A percentile compares a stretch with the other conserved stretches of the same genome.
phyloP scores from a whole-genome alignment of 129 eudicot species.

The Chrysanthemum seticuspe region DNA sequence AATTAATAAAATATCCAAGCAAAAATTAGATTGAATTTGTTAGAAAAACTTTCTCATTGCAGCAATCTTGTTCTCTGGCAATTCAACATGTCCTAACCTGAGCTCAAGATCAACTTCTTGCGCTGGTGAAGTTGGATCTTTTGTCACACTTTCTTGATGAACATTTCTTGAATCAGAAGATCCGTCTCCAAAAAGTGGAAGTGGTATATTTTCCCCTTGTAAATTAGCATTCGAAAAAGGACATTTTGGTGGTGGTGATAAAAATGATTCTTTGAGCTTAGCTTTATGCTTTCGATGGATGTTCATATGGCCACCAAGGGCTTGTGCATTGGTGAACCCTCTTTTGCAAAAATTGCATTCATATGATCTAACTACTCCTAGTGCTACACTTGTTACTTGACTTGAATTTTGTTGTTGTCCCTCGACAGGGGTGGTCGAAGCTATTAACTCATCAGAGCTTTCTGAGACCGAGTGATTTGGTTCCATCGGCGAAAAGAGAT shows the following conservation, averaged over 20 bases:
- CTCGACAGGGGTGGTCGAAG: not conserved
- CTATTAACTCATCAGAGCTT: conserved; percentile 24
- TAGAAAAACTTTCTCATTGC: conserved; percentile 29
- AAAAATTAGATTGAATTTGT: conserved; percentile 13
- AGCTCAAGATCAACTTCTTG: conserved; percentile 41
- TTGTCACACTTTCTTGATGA: conserved; percentile 8
- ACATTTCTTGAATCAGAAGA: conserved; percentile 20
- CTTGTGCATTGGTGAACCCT: conserved; percentile 49
- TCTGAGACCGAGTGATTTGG: conserved; percentile 18
- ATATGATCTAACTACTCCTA: conserved; percentile 25
- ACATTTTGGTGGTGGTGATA: not conserved
- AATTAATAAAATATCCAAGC: not conserved
- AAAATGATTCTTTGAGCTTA: conserved; percentile 31
- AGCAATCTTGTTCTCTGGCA: not conserved
- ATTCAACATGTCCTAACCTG: conserved; percentile 32
- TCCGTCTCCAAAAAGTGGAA: conserved; percentile 22
- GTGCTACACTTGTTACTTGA: not conserved
- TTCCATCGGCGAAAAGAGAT: conserved; percentile 21
- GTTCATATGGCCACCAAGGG: conserved; percentile 31
- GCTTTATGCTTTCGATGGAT: conserved; percentile 36
- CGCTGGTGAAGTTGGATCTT: not conserved
- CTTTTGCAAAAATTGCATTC: conserved; percentile 44
- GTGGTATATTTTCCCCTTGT: conserved; percentile 20
- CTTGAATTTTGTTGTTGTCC: conserved; percentile 20
- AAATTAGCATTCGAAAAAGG: not conserved